phyloP scores from a whole-genome alignment of 257 asterid species.

The Lavandula angustifolia region DNA sequence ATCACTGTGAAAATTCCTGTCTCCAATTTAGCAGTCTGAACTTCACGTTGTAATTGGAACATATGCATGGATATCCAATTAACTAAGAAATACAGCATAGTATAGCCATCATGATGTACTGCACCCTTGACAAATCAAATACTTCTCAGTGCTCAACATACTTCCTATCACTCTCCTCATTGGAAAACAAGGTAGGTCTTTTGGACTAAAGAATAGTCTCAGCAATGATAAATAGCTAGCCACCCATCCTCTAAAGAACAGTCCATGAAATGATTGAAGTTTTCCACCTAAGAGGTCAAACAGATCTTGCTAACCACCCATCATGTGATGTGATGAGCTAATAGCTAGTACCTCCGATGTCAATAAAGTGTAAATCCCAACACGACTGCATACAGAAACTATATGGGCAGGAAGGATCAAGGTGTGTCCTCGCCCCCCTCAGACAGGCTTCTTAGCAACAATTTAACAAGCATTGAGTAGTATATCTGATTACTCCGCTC shows the following conservation, averaged over 20 bases:
- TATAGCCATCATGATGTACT: constrained; percentile 29
- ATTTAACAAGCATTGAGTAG: constrained; percentile 33
- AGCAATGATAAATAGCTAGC: constrained; percentile 21
- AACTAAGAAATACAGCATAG: constrained; percentile 30
- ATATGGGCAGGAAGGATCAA: constrained; percentile 29
- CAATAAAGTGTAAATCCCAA: constrained; percentile 29
- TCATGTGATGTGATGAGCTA: constrained; percentile 39
- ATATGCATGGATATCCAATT: constrained; percentile 22
- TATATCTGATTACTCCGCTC: constrained; percentile 36
- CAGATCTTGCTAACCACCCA: constrained; percentile 36
- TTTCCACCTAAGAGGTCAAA: constrained; percentile 34
- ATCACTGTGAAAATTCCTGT: constrained; percentile 16
- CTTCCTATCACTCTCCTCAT: constrained; percentile 34
- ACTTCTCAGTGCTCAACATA: constrained; percentile 29
- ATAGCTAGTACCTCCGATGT: constrained; percentile 34
- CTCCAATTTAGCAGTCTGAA: constrained; percentile 29
- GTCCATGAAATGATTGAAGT: constrained; percentile 28
- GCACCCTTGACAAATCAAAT: constrained; percentile 18
- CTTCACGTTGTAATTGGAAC: constrained; percentile 31
- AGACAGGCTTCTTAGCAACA: constrained; percentile 36
- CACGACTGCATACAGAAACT: constrained; percentile 27
- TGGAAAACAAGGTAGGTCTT: constrained; percentile 23
- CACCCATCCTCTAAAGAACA: constrained; percentile 26
- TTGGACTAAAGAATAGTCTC: constrained; percentile 30
- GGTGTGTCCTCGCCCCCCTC: constrained; percentile 32